Conservation (phyloP, 495 filamentous ascomycete genomes). For the Symbiotaphrina buchneri region DNA sequence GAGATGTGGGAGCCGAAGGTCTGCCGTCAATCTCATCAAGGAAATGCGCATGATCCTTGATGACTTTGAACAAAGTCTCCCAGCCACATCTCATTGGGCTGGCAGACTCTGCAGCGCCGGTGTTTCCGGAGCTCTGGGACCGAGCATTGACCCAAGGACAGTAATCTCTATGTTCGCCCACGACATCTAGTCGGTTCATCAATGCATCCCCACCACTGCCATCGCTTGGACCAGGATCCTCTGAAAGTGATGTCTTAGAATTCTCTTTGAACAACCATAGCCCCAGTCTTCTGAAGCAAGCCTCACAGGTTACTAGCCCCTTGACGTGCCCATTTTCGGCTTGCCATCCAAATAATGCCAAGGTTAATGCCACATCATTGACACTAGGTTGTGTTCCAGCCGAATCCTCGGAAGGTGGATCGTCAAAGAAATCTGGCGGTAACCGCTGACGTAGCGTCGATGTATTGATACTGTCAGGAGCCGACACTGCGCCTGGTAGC, state of each 20-base stretch:
- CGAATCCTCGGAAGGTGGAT: constrained; percentile 1
- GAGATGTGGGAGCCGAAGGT: constrained; percentile 6
- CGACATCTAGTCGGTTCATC: constrained; percentile 41
- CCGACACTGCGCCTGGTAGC: constrained; percentile 2
- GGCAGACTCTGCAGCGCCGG: neutral
- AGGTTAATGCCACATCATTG: constrained; percentile 42
- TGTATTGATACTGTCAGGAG: constrained; percentile 16
- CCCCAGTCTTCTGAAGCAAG: constrained; percentile 73
- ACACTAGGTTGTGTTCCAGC: constrained; percentile 8
- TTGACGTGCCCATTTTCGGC: constrained; percentile 39
- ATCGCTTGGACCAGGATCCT: constrained; percentile 8
- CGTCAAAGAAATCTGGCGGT: constrained; percentile 10
- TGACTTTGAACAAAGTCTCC: constrained; percentile 15
- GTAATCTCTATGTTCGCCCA: constrained; percentile 54
- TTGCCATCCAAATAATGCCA: constrained; percentile 79
- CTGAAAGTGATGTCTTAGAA: constrained; percentile 23
- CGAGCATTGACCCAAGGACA: constrained; percentile 53
- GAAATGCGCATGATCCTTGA: constrained; percentile 20
- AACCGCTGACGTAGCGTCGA: constrained; percentile 13
- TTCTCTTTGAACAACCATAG: constrained; percentile 69
- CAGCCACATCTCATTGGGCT: constrained; percentile 3
- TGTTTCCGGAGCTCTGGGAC: constrained; percentile 22
- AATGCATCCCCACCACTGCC: constrained; percentile 28
- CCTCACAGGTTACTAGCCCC: constrained; percentile 52
- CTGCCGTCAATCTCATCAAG: constrained; percentile 6